Evolutionary conservation across 805 yeast species (phyloP), one percentile per base, ranked within the genome.

Genomic region (Maudiozyma serrabonitensis): DNA sequence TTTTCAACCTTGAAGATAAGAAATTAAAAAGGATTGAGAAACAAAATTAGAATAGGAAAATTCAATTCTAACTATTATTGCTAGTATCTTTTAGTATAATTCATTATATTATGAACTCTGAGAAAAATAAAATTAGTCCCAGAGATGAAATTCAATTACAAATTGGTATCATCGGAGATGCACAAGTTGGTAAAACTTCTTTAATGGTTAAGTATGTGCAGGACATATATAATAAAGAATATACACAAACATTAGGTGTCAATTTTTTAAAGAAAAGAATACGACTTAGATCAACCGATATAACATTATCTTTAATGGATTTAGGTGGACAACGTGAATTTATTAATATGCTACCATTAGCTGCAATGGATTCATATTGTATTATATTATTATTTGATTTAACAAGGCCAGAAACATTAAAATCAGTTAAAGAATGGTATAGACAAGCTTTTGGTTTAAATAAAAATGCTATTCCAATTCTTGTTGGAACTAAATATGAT

Each of bases 171-270:
- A 80, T 91, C 46, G 99, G 99, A 6, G 98, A 91, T 67, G 95
- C 96, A 2, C 95, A 88, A 61, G 89, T 90, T 6, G 99, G 99
- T 5, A 91, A 91, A 62, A 91, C 99, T 0, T 87, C 97, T 6
- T 69, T 91, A 51, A 90, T 91, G 98, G 96, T 90, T 23, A 89
- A 91, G 63, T 91, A 90, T 63, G 96, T 91, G n/a, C 96, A 91
- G 62, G 95, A 95, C 48, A 80, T 86, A 34, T 91, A 86, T 64
- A 95, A 89, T 62, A 93, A 87, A 60, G 88, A 84, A 52, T 91
- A 91, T 63, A 87, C 90, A 46, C 96, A 89, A 66, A 91, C 99
- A 0, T 71, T 88, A 47, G 99, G 99, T 6, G 97, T 93, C 49
- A 91, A 91, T 63, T 90, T 87, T 67, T 83, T 93, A 87, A 96